Evolutionary conservation across 2,329 filamentous ascomycete species (phyloP).

Genomic region (Ophiocordyceps camponoti-saundersi): DNA sequence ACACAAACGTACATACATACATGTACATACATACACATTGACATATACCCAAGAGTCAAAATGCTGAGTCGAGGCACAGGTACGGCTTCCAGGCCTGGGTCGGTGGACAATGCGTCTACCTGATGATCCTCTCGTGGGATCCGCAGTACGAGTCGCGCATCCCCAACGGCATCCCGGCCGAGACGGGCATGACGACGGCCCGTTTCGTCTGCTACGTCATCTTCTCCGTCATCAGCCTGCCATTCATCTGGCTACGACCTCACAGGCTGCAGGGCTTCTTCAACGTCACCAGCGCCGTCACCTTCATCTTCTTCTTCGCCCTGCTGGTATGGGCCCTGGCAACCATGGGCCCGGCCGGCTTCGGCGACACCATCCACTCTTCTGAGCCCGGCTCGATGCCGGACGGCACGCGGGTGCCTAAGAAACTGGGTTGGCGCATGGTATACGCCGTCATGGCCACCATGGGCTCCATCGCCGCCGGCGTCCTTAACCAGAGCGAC

Average conservation of each 20-base stretch:
- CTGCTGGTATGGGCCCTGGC: conserved; percentile 26
- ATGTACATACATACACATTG: neutral
- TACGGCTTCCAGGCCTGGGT: conserved; percentile 28
- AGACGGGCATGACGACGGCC: conserved; percentile 25
- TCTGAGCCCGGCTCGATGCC: conserved; percentile 5
- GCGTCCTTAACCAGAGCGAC: conserved; percentile 21
- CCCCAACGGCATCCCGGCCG: conserved; percentile 20
- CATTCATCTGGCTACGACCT: conserved; percentile 25
- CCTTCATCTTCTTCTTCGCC: conserved; percentile 22
- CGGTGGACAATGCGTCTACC: conserved; percentile 26
- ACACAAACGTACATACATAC: neutral
- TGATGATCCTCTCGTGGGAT: conserved; percentile 27
- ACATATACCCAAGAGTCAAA: neutral
- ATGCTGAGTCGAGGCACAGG: conserved; percentile 7
- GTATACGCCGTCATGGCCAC: conserved; percentile 19
- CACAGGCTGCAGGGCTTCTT: conserved; percentile 25
- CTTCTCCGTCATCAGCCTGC: conserved; percentile 24
- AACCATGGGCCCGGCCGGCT: conserved; percentile 22
- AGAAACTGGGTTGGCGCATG: conserved; percentile 18
- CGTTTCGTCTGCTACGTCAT: conserved; percentile 25
- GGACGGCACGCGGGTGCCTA: conserved; percentile 10
- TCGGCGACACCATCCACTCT: conserved; percentile 15
- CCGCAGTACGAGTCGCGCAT: conserved; percentile 23
- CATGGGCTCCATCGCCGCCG: conserved; percentile 18
- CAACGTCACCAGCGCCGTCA: conserved; percentile 19